Percentiles rank a stretch among this genome's conserved stretches.
phyloP scores from a whole-genome alignment of 768 basidiomycete genomes.

The Serendipita sp. region DNA sequence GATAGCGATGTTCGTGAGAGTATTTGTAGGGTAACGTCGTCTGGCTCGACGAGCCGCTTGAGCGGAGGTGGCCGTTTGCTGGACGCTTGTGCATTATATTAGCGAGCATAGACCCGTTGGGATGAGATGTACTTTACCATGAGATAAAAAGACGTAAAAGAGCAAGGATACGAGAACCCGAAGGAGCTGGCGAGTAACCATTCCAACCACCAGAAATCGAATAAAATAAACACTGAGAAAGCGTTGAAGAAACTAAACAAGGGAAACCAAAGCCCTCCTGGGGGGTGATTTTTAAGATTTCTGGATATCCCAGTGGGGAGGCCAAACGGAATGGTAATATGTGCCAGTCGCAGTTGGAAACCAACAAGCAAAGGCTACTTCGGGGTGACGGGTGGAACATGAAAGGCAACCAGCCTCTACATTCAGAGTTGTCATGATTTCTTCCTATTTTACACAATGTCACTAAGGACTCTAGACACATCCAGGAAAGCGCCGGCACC shows the following conservation, averaged over 20 bases:
- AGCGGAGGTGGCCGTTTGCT: slow-evolving; percentile 33
- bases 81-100: slow-evolving; percentile 24
- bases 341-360: no score
- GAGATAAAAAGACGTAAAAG: not conserved
- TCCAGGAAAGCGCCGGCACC: slow-evolving; percentile 74
- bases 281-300: not conserved
- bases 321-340: no score
- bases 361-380: no score
- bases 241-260: not conserved
- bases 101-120: not conserved
- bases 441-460: not conserved
- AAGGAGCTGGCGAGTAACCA: not conserved
- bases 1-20: slow-evolving; percentile 28
- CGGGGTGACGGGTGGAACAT: no score
- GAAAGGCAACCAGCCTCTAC: no score
- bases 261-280: not conserved
- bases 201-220: not conserved
- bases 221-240: not conserved
- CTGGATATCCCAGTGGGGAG: no score
- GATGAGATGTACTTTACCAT: not conserved
- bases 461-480: slow-evolving; percentile 5
- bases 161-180: not conserved
- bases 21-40: slow-evolving; percentile 39
- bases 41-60: slow-evolving; percentile 35
- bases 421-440: not conserved